Conservation (phyloP, 495 filamentous ascomycete genomes). For the Lepraria neglecta region DNA sequence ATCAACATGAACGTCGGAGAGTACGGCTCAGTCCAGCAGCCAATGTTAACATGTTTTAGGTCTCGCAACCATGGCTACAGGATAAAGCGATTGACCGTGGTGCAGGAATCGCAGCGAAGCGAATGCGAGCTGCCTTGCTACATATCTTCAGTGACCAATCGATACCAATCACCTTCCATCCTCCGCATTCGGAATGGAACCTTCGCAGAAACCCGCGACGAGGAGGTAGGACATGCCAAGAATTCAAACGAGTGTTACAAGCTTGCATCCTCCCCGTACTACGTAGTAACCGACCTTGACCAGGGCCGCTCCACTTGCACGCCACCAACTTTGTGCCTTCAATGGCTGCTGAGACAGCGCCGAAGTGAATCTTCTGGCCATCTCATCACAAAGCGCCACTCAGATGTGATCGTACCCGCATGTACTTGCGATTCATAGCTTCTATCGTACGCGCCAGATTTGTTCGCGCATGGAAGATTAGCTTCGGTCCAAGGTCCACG, state of each 20-base stretch:
- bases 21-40: conserved; percentile 1
- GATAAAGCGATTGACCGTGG: neutral
- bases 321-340: neutral
- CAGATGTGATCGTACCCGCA: conserved; percentile 16
- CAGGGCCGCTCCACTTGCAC: neutral
- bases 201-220: neutral
- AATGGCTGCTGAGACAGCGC: neutral
- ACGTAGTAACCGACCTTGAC: neutral
- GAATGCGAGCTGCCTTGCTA: neutral
- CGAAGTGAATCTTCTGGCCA: conserved; percentile 5
- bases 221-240: neutral
- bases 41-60: neutral
- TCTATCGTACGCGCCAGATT: conserved; percentile 2
- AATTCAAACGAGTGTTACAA: neutral
- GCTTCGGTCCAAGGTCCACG: neutral
- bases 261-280: neutral
- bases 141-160: neutral
- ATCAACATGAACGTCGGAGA: conserved; percentile 14
- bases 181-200: neutral
- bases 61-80: neutral
- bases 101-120: neutral
- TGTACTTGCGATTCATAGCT: conserved; percentile 6
- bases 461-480: neutral
- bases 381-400: conserved; percentile 12
- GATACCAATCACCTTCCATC: neutral